Conservation (phyloP, 805 yeast genomes). For the Debaryomyces tyrocola region DNA sequence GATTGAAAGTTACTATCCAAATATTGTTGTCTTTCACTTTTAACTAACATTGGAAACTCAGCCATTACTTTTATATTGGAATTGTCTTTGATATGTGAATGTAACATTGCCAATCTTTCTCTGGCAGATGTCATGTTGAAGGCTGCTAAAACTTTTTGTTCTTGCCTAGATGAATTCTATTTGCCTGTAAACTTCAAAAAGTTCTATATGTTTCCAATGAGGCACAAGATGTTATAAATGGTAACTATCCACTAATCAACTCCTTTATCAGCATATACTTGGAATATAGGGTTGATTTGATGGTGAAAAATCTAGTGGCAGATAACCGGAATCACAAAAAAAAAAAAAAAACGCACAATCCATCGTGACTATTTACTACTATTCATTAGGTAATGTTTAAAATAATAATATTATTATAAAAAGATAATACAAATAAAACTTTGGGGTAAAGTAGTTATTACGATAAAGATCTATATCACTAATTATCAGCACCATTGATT, state of each 20-base stretch:
- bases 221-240: too few relatives aligned
- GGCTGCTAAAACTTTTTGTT: neutral
- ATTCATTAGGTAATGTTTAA: too few relatives aligned
- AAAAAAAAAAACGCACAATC: neutral
- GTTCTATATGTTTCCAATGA: too few relatives aligned
- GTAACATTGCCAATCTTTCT: constrained; percentile 18
- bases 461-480: neutral
- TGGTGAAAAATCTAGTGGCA: neutral
- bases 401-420: neutral
- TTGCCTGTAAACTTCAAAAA: too few relatives aligned
- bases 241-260: too few relatives aligned
- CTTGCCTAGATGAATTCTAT: neutral
- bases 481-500: constrained; percentile 45
- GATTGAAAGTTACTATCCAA: constrained; percentile 2
- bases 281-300: neutral
- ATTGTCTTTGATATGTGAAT: constrained; percentile 12
- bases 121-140: constrained; percentile 5
- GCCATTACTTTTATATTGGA: constrained; percentile 5
- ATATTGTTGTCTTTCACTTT: constrained; percentile 14
- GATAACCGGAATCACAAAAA: neutral
- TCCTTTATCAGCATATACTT: too few relatives aligned
- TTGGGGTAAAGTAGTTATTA: neutral
- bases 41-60: constrained; percentile 17
- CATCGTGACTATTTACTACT: neutral
- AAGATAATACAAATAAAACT: neutral